phyloP scores from a whole-genome alignment of 192 early-diverging fungal genomes.

The Cladochytrium replicatum region DNA sequence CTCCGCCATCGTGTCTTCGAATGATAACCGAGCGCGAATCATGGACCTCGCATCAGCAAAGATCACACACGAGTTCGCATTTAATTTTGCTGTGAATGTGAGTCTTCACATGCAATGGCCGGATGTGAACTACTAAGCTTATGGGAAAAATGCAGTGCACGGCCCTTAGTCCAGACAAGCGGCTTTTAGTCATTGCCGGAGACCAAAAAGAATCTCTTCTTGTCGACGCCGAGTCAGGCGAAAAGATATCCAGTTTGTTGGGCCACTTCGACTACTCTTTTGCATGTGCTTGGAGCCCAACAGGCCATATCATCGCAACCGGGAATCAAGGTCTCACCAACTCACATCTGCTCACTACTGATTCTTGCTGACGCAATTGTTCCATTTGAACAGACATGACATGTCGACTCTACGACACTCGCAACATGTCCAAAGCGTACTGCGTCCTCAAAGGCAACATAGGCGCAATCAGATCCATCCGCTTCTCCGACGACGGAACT shows the following conservation, averaged over 20 bases:
- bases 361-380: too few relatives aligned
- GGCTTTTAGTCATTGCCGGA: slow-evolving; percentile 47
- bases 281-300: slow-evolving; percentile 54
- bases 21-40: slow-evolving; percentile 36
- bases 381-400: slow-evolving; percentile 24
- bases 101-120: not conserved
- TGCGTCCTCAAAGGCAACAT: slow-evolving; percentile 35
- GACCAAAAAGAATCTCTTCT: slow-evolving; percentile 31
- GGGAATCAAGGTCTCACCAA: slow-evolving; percentile 50
- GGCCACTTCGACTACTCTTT: slow-evolving; percentile 63
- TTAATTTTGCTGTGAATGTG: slow-evolving; percentile 52
- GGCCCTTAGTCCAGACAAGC: slow-evolving; percentile 38
- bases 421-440: slow-evolving; percentile 43
- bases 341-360: not conserved
- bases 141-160: slow-evolving; percentile 37
- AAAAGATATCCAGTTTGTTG: slow-evolving; percentile 34
- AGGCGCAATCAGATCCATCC: slow-evolving; percentile 49
- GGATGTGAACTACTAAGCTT: not conserved
- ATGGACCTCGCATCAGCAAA: slow-evolving; percentile 34
- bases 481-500: slow-evolving; percentile 44
- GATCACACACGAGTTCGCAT: slow-evolving; percentile 23
- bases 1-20: slow-evolving; percentile 43
- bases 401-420: slow-evolving; percentile 53
- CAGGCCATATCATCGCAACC: slow-evolving; percentile 44
- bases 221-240: slow-evolving; percentile 16